Evolutionary conservation across 75 land plant species (phyloP).

Genomic region (Cunninghamia lanceolata): DNA sequence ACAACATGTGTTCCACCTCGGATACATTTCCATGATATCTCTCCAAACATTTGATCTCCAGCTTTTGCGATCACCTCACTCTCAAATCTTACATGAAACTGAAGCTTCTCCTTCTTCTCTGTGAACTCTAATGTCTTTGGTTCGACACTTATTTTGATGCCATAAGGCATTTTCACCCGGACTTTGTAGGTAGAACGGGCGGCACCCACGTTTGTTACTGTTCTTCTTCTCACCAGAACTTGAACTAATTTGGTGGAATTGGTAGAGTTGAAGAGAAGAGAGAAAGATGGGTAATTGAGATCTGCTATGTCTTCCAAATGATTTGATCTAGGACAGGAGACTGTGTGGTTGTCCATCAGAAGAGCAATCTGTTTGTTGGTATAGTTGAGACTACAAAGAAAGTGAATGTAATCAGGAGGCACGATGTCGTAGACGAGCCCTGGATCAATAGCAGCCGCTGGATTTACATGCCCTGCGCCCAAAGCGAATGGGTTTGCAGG

Average conservation of each 20-base stretch:
- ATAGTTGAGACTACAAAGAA: constrained; percentile 13
- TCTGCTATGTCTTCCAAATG: neutral
- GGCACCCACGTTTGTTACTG: constrained; percentile 1
- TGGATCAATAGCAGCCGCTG: constrained; percentile 10
- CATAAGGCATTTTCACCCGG: neutral
- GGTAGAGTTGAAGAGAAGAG: neutral
- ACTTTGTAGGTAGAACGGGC: neutral
- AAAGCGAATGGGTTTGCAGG: neutral
- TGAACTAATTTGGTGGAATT: neutral
- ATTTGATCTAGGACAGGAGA: constrained; percentile 1
- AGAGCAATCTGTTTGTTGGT: neutral
- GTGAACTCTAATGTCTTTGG: neutral
- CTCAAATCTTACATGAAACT: neutral
- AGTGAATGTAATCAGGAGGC: constrained; percentile 12
- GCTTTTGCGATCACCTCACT: neutral
- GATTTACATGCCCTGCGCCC: constrained; percentile 19
- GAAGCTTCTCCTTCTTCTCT: neutral
- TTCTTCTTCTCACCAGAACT: neutral
- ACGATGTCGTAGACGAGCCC: constrained; percentile 18
- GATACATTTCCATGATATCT: too few relatives aligned
- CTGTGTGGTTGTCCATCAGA: neutral
- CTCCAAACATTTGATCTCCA: neutral
- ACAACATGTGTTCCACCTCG: too few relatives aligned
- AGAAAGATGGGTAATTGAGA: constrained; percentile 29
- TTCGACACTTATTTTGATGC: neutral